phyloP scores from a whole-genome alignment of 805 yeast species.

The Pichia deserticola region DNA sequence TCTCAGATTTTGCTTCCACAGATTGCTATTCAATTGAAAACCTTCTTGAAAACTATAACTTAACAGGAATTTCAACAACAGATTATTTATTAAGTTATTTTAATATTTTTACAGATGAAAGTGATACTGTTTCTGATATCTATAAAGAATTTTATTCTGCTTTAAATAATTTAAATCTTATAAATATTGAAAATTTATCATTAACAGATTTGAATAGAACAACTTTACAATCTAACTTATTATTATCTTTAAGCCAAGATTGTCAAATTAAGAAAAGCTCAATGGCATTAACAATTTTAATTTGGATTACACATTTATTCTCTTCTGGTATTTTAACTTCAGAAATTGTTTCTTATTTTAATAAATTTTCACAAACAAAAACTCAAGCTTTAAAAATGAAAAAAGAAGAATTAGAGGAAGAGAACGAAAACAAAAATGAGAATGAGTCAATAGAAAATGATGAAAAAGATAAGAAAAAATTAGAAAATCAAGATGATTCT shows the following conservation, averaged over 20 bases:
- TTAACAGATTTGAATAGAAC: slow-evolving; percentile 12
- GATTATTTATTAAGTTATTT: slow-evolving; percentile 13
- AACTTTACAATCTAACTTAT: slow-evolving; percentile 11
- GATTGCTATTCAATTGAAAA: slow-evolving; percentile 20
- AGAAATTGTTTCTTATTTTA: slow-evolving; percentile 11
- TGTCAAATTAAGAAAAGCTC: slow-evolving; percentile 20
- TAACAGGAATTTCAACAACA: slow-evolving; percentile 14
- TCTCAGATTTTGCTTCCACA: slow-evolving; percentile 22
- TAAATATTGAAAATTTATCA: slow-evolving; percentile 1
- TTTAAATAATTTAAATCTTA: background rate
- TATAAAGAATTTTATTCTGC: background rate
- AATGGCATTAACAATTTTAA: slow-evolving; percentile 13
- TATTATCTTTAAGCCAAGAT: slow-evolving; percentile 12
- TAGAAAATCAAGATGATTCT: background rate
- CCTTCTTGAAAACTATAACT: slow-evolving; percentile 21
- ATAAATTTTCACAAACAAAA: slow-evolving; percentile 3
- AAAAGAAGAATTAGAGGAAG: background rate
- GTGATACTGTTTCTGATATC: slow-evolving; percentile 4
- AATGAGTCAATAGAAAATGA: background rate
- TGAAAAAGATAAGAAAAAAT: background rate
- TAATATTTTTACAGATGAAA: slow-evolving; percentile 11
- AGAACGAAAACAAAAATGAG: background rate
- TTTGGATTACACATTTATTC: slow-evolving; percentile 10
- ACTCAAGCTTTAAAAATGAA: background rate
- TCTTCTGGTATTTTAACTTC: slow-evolving; percentile 13